These are phyloP conservation scores for Colletotrichum abscissum DNA, from an alignment of 2,329 filamentous ascomycete genomes.

Conservation along the genomic window DNA sequence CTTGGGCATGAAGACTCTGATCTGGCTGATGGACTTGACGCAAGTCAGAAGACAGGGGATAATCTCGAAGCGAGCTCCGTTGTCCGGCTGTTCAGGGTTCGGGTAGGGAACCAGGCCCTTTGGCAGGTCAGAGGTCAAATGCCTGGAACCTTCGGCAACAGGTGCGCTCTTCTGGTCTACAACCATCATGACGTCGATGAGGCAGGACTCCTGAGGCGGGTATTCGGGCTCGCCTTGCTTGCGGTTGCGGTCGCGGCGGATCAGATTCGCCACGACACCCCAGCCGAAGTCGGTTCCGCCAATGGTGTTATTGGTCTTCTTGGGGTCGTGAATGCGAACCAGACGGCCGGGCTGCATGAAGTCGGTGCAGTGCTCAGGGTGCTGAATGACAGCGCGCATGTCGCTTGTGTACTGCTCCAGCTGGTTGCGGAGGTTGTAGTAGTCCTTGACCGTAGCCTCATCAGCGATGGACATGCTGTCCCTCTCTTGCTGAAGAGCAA, in stretches of 20 bases:
- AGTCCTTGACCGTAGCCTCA: conserved; percentile 90
- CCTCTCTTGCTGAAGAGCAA: conserved; percentile 80
- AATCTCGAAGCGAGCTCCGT: conserved; percentile 75
- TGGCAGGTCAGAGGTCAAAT: conserved; percentile 60
- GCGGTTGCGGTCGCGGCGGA: conserved; percentile 67
- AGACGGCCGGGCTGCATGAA: conserved; percentile 91
- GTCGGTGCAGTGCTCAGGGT: conserved; percentile 85
- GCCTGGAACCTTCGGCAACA: conserved; percentile 50
- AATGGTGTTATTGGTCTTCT: conserved; percentile 50
- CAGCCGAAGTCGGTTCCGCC: conserved; percentile 86
- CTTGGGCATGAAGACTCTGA: conserved; percentile 85
- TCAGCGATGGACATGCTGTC: conserved; percentile 82
- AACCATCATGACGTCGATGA: conserved; percentile 84
- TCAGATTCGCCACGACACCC: conserved; percentile 87
- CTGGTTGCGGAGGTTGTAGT: conserved; percentile 89
- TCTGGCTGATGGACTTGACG: conserved; percentile 84
- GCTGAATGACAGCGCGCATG: conserved; percentile 91
- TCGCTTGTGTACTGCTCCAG: conserved; percentile 86
- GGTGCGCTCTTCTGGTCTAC: conserved; percentile 63
- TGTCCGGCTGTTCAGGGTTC: conserved; percentile 63
- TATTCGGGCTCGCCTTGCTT: conserved; percentile 77
- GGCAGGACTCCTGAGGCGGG: conserved; percentile 79
- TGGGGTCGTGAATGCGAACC: conserved; percentile 83
- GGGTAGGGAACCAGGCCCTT: conserved; percentile 74
- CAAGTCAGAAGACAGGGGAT: conserved; percentile 89